Evolutionary conservation across 2,329 filamentous ascomycete species (phyloP).

Genomic region (Cordyceps sp.): DNA sequence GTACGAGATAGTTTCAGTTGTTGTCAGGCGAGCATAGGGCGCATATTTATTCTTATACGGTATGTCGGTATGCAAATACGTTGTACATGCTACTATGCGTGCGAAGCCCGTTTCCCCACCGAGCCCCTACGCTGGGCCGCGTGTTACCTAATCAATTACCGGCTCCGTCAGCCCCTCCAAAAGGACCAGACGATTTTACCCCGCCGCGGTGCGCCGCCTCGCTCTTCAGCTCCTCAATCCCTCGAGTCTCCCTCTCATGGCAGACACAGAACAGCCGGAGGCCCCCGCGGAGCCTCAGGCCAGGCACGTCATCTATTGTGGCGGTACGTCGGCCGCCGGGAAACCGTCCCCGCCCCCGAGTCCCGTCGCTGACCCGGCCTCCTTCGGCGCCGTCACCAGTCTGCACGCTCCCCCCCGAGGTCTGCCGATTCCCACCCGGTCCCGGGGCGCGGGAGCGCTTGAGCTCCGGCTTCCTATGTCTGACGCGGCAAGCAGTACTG

Average conservation of each 20-base stretch:
- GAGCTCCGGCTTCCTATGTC: background rate
- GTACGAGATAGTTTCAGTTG: too few species aligned
- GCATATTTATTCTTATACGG: too few species aligned
- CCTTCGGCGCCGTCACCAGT: slow-evolving; percentile 22
- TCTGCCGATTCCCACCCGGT: slow-evolving; percentile 14
- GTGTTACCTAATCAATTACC: background rate
- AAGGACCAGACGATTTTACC: too few species aligned
- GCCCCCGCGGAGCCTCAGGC: slow-evolving; percentile 28
- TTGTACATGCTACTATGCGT: too few species aligned
- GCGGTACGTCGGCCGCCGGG: slow-evolving; percentile 41
- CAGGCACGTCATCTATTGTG: slow-evolving; percentile 38
- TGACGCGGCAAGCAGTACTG: slow-evolving; percentile 56
- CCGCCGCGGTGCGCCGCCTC: slow-evolving; percentile 18
- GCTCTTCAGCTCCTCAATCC: slow-evolving; percentile 1
- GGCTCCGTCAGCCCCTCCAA: too few species aligned
- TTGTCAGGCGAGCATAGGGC: too few species aligned
- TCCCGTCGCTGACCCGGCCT: slow-evolving; percentile 3
- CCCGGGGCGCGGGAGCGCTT: background rate
- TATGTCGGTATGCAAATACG: too few species aligned
- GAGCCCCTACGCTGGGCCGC: background rate
- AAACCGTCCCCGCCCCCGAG: background rate
- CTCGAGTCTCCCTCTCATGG: slow-evolving; percentile 24
- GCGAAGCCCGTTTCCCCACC: too few species aligned
- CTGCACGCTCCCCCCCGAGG: slow-evolving; percentile 49
- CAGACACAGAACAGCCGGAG: slow-evolving; percentile 33